Evolutionary conservation across 306 rosid genomes (phyloP).

Genomic region (Carpinus fangiana): DNA sequence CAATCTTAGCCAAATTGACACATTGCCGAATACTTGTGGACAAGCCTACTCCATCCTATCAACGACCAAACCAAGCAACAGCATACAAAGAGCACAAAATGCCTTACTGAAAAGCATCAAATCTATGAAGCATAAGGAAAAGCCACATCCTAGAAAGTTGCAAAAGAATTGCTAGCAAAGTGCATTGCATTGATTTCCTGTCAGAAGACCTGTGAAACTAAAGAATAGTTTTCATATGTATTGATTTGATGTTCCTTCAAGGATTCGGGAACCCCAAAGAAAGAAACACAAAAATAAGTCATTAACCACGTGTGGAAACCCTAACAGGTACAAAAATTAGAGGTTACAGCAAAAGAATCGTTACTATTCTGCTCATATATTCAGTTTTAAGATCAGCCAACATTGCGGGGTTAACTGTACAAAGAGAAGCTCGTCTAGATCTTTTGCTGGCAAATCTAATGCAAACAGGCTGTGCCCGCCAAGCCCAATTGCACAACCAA

Average conservation of each 20-base stretch:
- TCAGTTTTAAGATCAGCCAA: background rate
- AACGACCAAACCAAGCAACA: no score
- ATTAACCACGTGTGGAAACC: background rate
- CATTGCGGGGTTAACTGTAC: background rate
- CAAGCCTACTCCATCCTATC: no score
- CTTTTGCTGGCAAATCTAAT: background rate
- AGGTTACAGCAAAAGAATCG: no score
- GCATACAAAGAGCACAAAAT: no score
- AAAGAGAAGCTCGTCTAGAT: background rate
- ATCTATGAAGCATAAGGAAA: background rate
- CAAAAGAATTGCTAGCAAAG: background rate
- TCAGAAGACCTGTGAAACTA: background rate
- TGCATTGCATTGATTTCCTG: background rate
- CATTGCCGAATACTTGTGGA: no score
- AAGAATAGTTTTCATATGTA: background rate
- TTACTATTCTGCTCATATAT: background rate
- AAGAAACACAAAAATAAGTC: background rate
- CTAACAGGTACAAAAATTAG: no score
- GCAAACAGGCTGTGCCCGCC: background rate
- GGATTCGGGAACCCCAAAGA: background rate
- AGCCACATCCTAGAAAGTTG: background rate
- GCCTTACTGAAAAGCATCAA: background rate
- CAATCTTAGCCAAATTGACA: no score
- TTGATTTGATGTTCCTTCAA: background rate
- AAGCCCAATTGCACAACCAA: background rate